Evolutionary conservation across 345 rosid species (phyloP), one percentile per base, ranked within the genome.

Genomic region (Combretum micranthum): DNA sequence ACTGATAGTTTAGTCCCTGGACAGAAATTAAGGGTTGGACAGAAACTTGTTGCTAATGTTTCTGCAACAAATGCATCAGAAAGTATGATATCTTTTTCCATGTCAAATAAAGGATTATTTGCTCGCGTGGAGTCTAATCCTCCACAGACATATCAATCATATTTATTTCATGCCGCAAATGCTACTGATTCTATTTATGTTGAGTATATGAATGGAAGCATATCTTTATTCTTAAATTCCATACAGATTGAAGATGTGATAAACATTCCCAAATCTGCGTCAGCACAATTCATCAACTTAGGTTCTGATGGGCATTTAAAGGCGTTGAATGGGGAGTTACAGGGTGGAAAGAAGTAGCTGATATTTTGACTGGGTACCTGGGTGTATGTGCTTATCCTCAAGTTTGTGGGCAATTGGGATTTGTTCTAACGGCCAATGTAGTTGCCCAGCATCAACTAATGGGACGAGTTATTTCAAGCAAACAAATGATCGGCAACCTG

Each of bases 351-450:
- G 22, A 46, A 9, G 49, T 39, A 43, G 50, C 51, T 13, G 50
- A 59, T 15, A 22, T 63, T 26, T 63, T 69, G n/a, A 50, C 51
- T 4, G 56, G 47, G 14, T 12, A 23, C 19, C 23, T 60, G 0
- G 60, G 64, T n/a, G 19, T 47, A 11, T 73, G 59, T 43, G 55
- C 37, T 18, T 60, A 68, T 47, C 73, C 67, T 0, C 26, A 32
- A 12, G 56, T 53, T 22, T 73, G 73, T 61, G 77, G 64, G 13
- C 46, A 53, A 13, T 61, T 20, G 65, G 64, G 44, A 55, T 64
- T 46, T 73, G 77, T 63, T 56, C 62, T 7, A 1, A 44, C 20
- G 63, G 52, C 13, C 18, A 26, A 22, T 68, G 72, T 23, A 56
- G 54, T 20, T 72, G 72, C 23, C 62, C 67, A 2, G 47, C 8